Evolutionary conservation across 805 yeast genomes (phyloP), one percentile per base, ranked within the genome.

Genomic region (Yamadazyma scolyti): DNA sequence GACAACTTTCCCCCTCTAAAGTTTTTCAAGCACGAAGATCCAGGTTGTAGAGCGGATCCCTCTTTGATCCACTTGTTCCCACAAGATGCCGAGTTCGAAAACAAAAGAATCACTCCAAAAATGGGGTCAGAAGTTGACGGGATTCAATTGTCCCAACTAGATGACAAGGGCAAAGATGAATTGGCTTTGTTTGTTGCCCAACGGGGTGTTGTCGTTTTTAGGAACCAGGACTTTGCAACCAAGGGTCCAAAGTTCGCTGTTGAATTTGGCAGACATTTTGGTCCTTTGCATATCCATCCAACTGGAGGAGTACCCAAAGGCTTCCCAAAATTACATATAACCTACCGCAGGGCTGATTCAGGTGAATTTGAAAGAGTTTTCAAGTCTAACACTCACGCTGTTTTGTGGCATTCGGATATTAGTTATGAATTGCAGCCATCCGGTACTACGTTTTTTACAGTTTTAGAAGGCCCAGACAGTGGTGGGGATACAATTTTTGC

Each of bases 181-280:
- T 44, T 59, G 29, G 60, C 64, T 3, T 39, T 48, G 16, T 44
- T 50, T 16, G 50, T 58, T 12, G 62, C 65, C 6, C 48, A 53
- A 32, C 36, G 63, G 23, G 65, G 65, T 4, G 63, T 58, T 8
- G 62, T 53, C 18, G 53, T 56, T 4, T 56, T 58, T 36, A 29
- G 60, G 12, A 43, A 58, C 39, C 65, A 58, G 36, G 56, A 58
- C 42, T 53, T 56, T 32, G 52, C 40, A 15, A 16, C 28, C 3
- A 52, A 62, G 34, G 73, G 77, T 5, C 71, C 74, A 3, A 61
- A 61, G 20, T 66, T 61, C 36, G 66, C 49, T 19, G 68, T 61
- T 17, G 31, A 46, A 9, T 46, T 34, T 26, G 45, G 41, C 10
- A 22, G 30, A 24, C 42, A 46, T 31, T 47, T 39, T 33, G 52